These are phyloP conservation scores for Lactifluus subvellereus DNA, from an alignment of 768 basidiomycete genomes.

Conservation along the genomic window DNA sequence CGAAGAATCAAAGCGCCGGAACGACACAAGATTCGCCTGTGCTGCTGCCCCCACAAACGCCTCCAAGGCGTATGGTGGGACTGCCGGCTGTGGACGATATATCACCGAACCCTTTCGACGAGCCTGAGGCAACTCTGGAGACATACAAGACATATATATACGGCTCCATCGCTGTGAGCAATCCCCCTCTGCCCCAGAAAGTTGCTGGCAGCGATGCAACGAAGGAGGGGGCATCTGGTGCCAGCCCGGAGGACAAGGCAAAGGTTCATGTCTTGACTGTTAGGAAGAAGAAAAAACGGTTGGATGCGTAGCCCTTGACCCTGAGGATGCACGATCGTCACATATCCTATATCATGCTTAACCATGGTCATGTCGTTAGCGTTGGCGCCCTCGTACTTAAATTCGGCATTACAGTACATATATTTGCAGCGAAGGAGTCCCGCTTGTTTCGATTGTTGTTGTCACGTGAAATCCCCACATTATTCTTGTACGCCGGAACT, in stretches of 20 bases:
- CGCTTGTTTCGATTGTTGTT: too few relatives aligned
- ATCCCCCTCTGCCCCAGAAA: conserved; percentile 35
- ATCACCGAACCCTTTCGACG: conserved; percentile 63
- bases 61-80: conserved; percentile 34
- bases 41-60: conserved; percentile 48
- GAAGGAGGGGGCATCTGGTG: conserved; percentile 20
- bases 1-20: conserved; percentile 7
- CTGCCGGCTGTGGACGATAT: conserved; percentile 37
- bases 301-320: conserved; percentile 5
- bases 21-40: conserved; percentile 6
- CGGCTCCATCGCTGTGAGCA: conserved; percentile 49
- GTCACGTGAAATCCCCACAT: too few relatives aligned
- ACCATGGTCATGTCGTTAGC: neutral
- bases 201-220: conserved; percentile 12
- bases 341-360: neutral
- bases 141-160: conserved; percentile 58
- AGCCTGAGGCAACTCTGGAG: conserved; percentile 55
- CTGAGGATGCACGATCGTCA: neutral
- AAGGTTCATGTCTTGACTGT: conserved; percentile 55
- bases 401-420: neutral
- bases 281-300: conserved; percentile 44
- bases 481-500: too few relatives aligned
- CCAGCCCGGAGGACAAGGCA: conserved; percentile 22
- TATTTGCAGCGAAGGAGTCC: too few relatives aligned
- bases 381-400: neutral